Conservation (phyloP, 805 yeast species). For the Pichia membranifaciens region DNA sequence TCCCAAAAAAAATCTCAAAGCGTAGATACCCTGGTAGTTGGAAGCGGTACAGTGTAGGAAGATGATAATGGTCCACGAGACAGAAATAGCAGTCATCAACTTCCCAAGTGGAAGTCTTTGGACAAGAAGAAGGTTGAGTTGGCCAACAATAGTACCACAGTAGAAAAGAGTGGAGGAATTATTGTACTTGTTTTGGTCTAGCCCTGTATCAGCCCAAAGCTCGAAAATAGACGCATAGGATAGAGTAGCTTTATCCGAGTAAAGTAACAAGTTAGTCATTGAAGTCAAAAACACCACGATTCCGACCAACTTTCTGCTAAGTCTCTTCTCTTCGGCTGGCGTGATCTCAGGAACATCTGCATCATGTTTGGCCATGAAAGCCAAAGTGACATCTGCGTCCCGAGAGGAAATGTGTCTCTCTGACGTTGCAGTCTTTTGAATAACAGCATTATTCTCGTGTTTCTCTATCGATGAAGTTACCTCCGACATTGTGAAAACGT, state of each 20-base stretch:
- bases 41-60: constrained; percentile 42
- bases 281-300: constrained; percentile 24
- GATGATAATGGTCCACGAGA: constrained; percentile 41
- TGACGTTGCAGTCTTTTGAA: not conserved
- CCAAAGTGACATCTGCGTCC: constrained; percentile 28
- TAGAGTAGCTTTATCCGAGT: constrained; percentile 39
- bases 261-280: constrained; percentile 24
- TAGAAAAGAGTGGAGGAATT: constrained; percentile 45
- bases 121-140: constrained; percentile 36
- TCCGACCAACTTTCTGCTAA: constrained; percentile 18
- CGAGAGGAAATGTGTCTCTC: constrained; percentile 11
- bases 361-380: constrained; percentile 21
- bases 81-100: constrained; percentile 32
- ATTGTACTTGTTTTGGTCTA: constrained; percentile 35
- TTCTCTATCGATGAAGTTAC: not conserved
- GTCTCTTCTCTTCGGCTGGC: constrained; percentile 17
- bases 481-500: not conserved
- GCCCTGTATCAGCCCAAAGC: constrained; percentile 40
- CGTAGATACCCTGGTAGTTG: constrained; percentile 42
- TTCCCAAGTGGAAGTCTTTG: constrained; percentile 40
- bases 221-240: constrained; percentile 39
- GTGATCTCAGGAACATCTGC: constrained; percentile 20
- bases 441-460: not conserved
- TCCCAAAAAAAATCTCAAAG: constrained; percentile 46
- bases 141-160: constrained; percentile 46